phyloP scores from a whole-genome alignment of 257 asterid genomes.

The Oldenlandia corymbosa region DNA sequence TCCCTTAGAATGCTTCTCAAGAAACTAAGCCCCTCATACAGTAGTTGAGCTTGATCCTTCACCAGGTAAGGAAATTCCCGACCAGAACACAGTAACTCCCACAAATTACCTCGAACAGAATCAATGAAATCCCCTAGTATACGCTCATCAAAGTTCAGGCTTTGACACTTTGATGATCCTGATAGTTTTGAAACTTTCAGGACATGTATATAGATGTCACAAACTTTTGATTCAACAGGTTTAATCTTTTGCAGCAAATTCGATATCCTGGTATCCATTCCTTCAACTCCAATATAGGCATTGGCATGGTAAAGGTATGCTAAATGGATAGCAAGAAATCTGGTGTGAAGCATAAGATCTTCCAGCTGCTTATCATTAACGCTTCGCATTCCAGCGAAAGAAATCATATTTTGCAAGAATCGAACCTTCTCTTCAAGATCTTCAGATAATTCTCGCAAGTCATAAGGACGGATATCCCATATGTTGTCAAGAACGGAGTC shows the following conservation, averaged over 20 bases:
- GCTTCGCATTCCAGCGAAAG: neutral
- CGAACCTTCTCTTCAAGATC: conserved; percentile 1
- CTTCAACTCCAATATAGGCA: neutral
- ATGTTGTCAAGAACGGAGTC: neutral
- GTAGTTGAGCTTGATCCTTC: neutral
- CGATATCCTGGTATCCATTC: neutral
- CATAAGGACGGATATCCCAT: neutral
- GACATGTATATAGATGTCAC: conserved; percentile 1
- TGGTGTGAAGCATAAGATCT: conserved; percentile 4
- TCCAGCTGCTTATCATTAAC: neutral
- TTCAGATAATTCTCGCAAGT: neutral
- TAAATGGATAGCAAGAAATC: neutral
- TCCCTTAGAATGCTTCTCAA: neutral
- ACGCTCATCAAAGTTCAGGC: neutral
- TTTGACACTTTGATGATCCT: neutral
- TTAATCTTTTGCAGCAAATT: conserved; percentile 4
- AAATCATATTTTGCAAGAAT: conserved; percentile 10
- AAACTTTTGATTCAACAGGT: neutral
- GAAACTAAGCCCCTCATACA: conserved; percentile 4
- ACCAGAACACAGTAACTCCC: neutral
- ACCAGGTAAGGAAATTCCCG: no score
- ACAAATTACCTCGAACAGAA: neutral
- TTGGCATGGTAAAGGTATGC: neutral
- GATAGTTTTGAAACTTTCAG: neutral
- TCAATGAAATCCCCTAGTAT: neutral